Evolutionary conservation across 306 rosid species (phyloP).

Genomic region (Citrullus mucosospermus): DNA sequence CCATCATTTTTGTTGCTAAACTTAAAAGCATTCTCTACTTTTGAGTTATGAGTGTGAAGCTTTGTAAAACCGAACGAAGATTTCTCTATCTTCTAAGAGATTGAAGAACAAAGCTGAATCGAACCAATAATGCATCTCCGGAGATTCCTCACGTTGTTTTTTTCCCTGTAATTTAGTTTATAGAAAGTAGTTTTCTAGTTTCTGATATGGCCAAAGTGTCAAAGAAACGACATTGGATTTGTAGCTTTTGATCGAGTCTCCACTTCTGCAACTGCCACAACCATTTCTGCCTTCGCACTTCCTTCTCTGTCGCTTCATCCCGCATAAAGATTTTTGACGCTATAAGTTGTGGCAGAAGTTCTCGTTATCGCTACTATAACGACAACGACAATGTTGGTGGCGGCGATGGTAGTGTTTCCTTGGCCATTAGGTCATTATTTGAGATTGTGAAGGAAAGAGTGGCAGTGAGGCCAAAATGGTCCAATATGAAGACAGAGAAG

Average conservation of each 20-base stretch:
- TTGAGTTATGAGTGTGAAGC: not conserved
- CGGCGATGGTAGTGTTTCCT: not conserved
- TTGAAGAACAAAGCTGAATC: not conserved
- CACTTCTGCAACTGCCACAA: constrained; percentile 12
- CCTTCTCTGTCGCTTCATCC: constrained; percentile 43
- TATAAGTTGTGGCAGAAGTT: constrained; percentile 70
- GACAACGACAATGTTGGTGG: not conserved
- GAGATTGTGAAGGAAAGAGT: constrained; percentile 10
- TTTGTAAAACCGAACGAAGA: not conserved
- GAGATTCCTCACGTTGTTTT: not conserved
- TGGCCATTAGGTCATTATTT: constrained; percentile 12
- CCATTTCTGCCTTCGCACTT: constrained; percentile 42
- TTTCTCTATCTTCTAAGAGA: not conserved
- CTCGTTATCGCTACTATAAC: constrained; percentile 28
- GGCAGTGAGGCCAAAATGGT: not conserved
- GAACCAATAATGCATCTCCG: not conserved
- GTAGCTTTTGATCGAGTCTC: constrained; percentile 34
- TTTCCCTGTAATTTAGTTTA: constrained; percentile 35
- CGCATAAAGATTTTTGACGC: constrained; percentile 66
- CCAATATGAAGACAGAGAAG: constrained; percentile 48
- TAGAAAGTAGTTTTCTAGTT: not conserved
- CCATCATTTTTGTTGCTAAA: not conserved
- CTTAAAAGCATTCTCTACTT: not conserved
- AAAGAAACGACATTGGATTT: constrained; percentile 51
- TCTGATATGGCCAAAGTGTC: constrained; percentile 55